Percentiles rank a stretch among this genome's conserved stretches.
Evolutionary conservation across 2,329 filamentous ascomycete species (phyloP).

Genomic region (Sporothrix protearum): DNA sequence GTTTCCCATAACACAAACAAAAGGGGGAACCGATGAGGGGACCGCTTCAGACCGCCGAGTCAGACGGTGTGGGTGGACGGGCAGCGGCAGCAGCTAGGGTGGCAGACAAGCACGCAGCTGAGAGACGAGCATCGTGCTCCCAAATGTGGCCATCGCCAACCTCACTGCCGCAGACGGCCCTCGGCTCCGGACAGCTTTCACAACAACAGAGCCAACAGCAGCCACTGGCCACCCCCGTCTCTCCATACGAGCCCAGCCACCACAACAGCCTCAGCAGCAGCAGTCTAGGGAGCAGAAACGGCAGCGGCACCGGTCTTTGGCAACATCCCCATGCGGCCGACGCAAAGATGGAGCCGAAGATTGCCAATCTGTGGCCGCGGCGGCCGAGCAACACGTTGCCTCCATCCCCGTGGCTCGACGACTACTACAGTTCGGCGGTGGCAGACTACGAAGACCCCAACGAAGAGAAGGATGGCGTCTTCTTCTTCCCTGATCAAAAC

Average conservation of each 20-base stretch:
- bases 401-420: not conserved
- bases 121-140: not conserved
- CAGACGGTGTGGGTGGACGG: not conserved
- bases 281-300: not conserved
- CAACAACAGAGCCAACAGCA: not conserved
- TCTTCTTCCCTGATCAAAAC: not conserved
- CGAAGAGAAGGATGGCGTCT: not conserved
- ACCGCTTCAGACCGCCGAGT: not conserved
- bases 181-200: not conserved
- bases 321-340: not conserved
- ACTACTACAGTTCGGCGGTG: not conserved
- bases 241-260: not conserved
- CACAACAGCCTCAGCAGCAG: not conserved
- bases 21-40: not conserved
- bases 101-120: not conserved
- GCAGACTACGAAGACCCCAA: not conserved
- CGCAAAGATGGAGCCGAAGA: not conserved
- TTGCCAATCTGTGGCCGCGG: constrained; percentile 1
- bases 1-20: not conserved
- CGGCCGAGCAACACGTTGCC: not conserved
- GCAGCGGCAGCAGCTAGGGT: not conserved
- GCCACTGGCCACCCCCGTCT: not conserved
- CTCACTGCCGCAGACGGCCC: not conserved
- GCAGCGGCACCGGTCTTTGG: not conserved
- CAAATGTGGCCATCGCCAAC: constrained; percentile 10